These are phyloP conservation scores for Xylariomycetidae sp. DNA, from an alignment of 2,329 filamentous ascomycete genomes.

Conservation along the genomic window DNA sequence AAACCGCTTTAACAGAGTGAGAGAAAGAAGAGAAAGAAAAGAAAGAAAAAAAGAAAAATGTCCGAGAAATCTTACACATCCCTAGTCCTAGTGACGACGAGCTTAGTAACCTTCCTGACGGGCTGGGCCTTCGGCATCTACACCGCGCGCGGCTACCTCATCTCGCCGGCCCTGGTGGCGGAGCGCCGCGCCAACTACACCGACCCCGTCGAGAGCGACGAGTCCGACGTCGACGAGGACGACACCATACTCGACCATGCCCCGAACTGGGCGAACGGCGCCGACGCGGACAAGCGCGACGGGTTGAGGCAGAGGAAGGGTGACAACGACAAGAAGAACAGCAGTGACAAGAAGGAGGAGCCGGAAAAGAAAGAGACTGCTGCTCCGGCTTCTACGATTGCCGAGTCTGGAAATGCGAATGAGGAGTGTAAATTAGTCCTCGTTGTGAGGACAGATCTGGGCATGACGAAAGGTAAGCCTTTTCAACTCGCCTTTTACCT, in stretches of 20 bases:
- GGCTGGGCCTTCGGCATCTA: conserved; percentile 83
- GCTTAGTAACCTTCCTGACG: conserved; percentile 66
- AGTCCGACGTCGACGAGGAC: conserved; percentile 61
- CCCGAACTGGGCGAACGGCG: conserved; percentile 61
- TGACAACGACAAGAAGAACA: conserved; percentile 5
- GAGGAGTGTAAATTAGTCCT: conserved; percentile 95
- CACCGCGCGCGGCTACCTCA: conserved; percentile 55
- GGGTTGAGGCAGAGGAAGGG: conserved; percentile 37
- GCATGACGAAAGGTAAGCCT: conserved; percentile 85
- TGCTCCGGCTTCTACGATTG: conserved; percentile 5
- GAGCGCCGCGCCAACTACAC: conserved; percentile 51
- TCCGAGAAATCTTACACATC: conserved; percentile 31
- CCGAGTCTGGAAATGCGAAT: conserved; percentile 32
- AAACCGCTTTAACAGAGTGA: no score
- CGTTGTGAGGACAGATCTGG: conserved; percentile 87
- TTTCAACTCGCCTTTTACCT: neutral
- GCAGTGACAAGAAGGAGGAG: conserved; percentile 10
- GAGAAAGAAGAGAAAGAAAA: no score
- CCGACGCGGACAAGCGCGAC: conserved; percentile 55
- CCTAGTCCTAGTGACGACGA: conserved; percentile 61
- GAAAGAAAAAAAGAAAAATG: conserved; percentile 15
- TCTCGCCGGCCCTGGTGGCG: conserved; percentile 51
- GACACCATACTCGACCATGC: conserved; percentile 59
- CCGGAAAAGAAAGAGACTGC: conserved; percentile 3
- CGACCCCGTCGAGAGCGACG: conserved; percentile 64